A percentile compares a stretch with the other conserved stretches of the same genome.
phyloP scores from a whole-genome alignment of 345 rosid species.

The Eucalyptus polybractea region DNA sequence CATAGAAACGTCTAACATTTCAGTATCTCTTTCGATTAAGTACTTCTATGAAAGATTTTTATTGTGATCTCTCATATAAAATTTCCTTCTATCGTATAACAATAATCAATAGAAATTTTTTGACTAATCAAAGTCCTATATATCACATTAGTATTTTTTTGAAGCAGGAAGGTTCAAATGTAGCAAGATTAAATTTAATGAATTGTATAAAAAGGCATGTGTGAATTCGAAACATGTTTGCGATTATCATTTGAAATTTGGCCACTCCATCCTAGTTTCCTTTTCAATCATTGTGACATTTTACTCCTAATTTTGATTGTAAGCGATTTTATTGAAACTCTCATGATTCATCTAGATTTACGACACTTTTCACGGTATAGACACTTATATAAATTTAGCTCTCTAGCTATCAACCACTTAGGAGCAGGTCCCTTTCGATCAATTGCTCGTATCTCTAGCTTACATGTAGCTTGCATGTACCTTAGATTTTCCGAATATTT shows the following conservation, averaged over 20 bases:
- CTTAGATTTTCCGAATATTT: background rate
- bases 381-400: background rate
- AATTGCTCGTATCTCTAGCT: background rate
- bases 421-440: background rate
- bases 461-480: background rate
- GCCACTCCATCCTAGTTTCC: background rate
- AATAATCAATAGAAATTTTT: too few species aligned
- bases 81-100: background rate
- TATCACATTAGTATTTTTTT: background rate
- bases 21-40: background rate
- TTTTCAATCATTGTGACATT: background rate
- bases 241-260: background rate
- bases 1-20: background rate
- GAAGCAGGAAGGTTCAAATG: background rate
- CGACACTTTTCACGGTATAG: fast-evolving
- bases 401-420: background rate
- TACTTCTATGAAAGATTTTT: background rate
- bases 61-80: background rate
- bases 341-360: background rate
- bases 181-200: background rate
- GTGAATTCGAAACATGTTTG: background rate
- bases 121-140: background rate
- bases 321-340: background rate
- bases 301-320: background rate
- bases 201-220: background rate